Evolutionary conservation across 805 yeast genomes (phyloP).

Genomic region (Cyberlindnera bimundalis): DNA sequence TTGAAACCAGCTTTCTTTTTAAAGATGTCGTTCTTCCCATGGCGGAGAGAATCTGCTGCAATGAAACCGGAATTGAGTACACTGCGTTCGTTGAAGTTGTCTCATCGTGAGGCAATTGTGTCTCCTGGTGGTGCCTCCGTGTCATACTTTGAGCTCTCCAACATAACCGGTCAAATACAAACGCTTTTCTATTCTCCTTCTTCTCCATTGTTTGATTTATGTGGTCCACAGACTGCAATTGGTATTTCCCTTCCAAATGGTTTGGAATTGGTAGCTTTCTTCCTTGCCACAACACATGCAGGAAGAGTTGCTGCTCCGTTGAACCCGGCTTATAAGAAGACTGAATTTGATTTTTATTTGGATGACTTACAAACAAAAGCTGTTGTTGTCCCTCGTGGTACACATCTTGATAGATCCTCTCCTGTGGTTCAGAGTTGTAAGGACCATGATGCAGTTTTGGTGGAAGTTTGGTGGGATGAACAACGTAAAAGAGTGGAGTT

Average conservation of each 20-base stretch:
- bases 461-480: conserved; percentile 48
- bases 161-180: conserved; percentile 46
- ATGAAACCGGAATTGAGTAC: conserved; percentile 23
- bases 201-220: conserved; percentile 38
- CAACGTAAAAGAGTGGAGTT: conserved; percentile 42
- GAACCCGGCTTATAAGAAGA: conserved; percentile 57
- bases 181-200: conserved; percentile 39
- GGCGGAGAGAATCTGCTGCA: background rate
- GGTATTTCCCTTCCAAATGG: conserved; percentile 62
- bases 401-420: conserved; percentile 31
- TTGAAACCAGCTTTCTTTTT: too few species aligned
- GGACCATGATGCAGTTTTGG: conserved; percentile 43
- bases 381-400: conserved; percentile 54
- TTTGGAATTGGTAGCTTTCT: conserved; percentile 53
- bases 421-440: conserved; percentile 51
- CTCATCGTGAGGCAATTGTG: conserved; percentile 40
- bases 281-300: conserved; percentile 53
- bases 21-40: conserved; percentile 1
- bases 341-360: conserved; percentile 63
- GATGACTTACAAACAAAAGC: conserved; percentile 56
- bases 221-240: conserved; percentile 41
- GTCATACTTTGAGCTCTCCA: conserved; percentile 41
- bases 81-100: conserved; percentile 35
- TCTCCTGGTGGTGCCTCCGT: conserved; percentile 48
- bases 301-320: conserved; percentile 65